Conservation (phyloP, 2,329 filamentous ascomycete genomes). For the Pyrenochaeta sp. region DNA sequence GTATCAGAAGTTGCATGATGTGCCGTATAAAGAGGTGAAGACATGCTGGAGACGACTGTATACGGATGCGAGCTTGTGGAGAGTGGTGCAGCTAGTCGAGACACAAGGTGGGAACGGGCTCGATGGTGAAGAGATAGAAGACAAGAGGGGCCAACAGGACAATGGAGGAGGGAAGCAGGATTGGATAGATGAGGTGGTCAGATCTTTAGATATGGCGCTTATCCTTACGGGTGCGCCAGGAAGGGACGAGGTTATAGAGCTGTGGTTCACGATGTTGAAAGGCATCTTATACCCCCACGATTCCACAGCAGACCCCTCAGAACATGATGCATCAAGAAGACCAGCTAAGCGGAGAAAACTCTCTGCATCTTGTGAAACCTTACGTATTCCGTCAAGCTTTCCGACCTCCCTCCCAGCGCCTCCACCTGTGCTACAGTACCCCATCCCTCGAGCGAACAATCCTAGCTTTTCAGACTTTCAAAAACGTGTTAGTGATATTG, state of each 20-base stretch:
- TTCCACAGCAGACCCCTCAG: not conserved
- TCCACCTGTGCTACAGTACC: constrained; percentile 21
- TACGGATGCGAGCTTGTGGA: constrained; percentile 73
- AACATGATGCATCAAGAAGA: constrained; percentile 2
- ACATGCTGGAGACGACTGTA: constrained; percentile 75
- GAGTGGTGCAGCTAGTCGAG: constrained; percentile 55
- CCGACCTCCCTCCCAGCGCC: constrained; percentile 10
- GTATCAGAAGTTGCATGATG: constrained; percentile 74
- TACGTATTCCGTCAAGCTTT: constrained; percentile 23
- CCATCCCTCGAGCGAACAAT: constrained; percentile 28
- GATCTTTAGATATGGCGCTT: constrained; percentile 76
- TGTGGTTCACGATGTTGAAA: constrained; percentile 63
- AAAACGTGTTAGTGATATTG: constrained; percentile 25
- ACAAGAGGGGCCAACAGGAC: constrained; percentile 15
- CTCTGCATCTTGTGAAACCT: not conserved
- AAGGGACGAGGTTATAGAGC: constrained; percentile 46
- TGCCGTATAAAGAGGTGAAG: constrained; percentile 72
- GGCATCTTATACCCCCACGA: constrained; percentile 4
- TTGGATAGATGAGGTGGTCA: constrained; percentile 68
- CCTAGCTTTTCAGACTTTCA: constrained; percentile 41
- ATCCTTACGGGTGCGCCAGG: constrained; percentile 68
- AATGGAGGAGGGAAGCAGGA: constrained; percentile 8
- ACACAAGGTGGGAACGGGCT: not conserved
- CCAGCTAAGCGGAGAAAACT: constrained; percentile 31
- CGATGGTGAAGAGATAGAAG: not conserved